A percentile compares a stretch with the other conserved stretches of the same genome.
Conservation (phyloP, 176 grass and related monocot species). For the Eragrostis curvula region DNA sequence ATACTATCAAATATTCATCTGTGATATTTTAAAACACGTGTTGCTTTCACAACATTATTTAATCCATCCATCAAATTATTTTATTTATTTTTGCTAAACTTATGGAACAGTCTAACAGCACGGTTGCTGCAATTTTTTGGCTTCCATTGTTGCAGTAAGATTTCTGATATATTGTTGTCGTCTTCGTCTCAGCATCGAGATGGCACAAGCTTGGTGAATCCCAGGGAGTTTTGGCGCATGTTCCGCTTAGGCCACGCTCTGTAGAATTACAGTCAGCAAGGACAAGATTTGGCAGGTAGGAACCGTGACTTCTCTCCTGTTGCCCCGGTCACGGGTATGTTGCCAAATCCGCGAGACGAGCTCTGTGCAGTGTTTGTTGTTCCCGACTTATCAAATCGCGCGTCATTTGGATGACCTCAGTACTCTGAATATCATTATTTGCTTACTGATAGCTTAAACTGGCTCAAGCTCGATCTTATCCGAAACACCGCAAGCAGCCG, state of each 20-base stretch:
- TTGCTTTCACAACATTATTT: not conserved
- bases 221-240: not conserved
- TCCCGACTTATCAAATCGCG: not conserved
- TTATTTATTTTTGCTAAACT: not conserved
- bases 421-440: not conserved
- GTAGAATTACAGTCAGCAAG: not conserved
- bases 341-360: not conserved
- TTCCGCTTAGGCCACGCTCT: not conserved
- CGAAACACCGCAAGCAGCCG: not conserved
- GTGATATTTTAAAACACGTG: not conserved
- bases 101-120: not conserved
- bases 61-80: not conserved
- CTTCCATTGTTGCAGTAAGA: not conserved
- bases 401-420: not conserved
- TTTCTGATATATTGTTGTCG: not conserved
- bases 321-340: not conserved
- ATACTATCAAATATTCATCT: not conserved
- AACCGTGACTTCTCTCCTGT: not conserved
- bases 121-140: not conserved
- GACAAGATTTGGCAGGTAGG: not conserved
- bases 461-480: not conserved
- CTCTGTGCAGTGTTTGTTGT: not conserved
- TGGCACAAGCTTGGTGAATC: not conserved
- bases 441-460: not conserved
- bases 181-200: not conserved